Conservation (phyloP, 306 rosid genomes). For the Spatholobus suberectus region DNA sequence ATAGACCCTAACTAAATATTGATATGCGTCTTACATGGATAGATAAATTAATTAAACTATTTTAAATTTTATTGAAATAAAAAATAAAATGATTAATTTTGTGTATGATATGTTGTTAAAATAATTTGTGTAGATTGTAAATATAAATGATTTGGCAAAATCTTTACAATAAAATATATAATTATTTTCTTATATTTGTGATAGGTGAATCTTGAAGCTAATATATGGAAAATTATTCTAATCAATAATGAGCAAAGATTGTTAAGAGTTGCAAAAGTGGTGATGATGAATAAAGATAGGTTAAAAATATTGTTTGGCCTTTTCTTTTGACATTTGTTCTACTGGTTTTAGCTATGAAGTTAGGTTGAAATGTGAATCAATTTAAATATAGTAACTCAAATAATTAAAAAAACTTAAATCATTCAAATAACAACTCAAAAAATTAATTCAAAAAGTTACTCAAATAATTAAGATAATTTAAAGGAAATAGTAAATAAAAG, state of each 20-base stretch:
- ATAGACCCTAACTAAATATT: background rate
- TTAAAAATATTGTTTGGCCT: background rate
- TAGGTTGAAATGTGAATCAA: background rate
- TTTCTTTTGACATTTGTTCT: background rate
- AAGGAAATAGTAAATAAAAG: background rate
- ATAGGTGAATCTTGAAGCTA: background rate
- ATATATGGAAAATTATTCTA: background rate
- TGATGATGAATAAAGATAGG: background rate
- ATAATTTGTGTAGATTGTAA: no score
- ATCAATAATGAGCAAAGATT: background rate
- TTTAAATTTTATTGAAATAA: background rate
- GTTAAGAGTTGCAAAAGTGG: no score
- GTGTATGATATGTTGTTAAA: background rate
- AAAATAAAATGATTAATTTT: background rate
- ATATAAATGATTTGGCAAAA: background rate
- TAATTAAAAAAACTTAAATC: background rate
- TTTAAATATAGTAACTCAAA: background rate
- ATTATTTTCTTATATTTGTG: background rate
- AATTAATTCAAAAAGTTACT: background rate
- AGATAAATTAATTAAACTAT: background rate
- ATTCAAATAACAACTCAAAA: background rate
- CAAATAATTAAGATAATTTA: background rate
- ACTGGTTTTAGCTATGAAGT: background rate
- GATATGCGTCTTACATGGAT: background rate
- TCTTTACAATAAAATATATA: background rate